phyloP scores from a whole-genome alignment of 179 eudicot species.

The Beta macrorhiza region DNA sequence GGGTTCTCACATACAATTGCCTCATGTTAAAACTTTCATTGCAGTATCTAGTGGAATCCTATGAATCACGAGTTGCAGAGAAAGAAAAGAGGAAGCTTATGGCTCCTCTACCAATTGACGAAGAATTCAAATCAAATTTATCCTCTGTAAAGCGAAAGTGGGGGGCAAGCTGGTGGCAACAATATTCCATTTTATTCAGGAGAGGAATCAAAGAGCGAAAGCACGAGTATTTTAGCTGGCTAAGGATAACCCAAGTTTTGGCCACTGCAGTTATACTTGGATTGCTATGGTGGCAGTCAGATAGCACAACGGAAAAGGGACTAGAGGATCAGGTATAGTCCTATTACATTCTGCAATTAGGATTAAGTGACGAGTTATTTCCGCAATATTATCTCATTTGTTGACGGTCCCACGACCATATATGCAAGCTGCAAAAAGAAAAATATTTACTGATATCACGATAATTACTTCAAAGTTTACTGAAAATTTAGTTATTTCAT shows the following conservation, averaged over 20 bases:
- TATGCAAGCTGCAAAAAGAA: too few species aligned
- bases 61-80: slow-evolving; percentile 74
- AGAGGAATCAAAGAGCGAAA: slow-evolving; percentile 91
- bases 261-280: slow-evolving; percentile 78
- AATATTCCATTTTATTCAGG: slow-evolving; percentile 57
- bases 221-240: slow-evolving; percentile 93
- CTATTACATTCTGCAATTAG: not conserved
- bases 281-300: slow-evolving; percentile 94
- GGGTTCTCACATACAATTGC: not conserved
- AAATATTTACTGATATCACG: not conserved
- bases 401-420: too few species aligned
- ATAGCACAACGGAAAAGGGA: slow-evolving; percentile 46
- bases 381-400: too few species aligned
- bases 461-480: not conserved
- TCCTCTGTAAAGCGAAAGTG: slow-evolving; percentile 66
- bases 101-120: slow-evolving; percentile 51
- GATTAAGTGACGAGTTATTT: too few species aligned
- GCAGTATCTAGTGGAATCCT: slow-evolving; percentile 89
- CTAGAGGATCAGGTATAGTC: slow-evolving; percentile 72
- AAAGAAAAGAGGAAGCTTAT: slow-evolving; percentile 69
- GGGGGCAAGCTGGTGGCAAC: slow-evolving; percentile 97
- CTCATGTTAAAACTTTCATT: slow-evolving; percentile 7
- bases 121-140: slow-evolving; percentile 54
- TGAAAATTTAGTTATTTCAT: too few species aligned
- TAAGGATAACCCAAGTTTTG: slow-evolving; percentile 80